A percentile compares a stretch with the other conserved stretches of the same genome.
phyloP scores from a whole-genome alignment of 2,329 filamentous ascomycete genomes.

The Botrytis byssoidea region DNA sequence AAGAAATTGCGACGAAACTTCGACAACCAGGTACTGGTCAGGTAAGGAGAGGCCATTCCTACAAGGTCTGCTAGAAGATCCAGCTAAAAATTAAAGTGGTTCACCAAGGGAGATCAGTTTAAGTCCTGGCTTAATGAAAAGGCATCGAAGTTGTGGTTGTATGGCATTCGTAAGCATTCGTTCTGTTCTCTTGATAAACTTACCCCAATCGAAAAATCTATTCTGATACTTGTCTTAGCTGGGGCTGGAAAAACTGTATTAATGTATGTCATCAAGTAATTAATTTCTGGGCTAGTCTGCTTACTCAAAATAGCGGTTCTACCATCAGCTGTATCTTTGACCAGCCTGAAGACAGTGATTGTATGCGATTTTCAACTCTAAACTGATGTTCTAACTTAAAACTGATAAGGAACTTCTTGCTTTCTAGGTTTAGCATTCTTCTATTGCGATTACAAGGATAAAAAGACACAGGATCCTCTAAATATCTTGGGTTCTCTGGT shows the following conservation, averaged over 20 bases:
- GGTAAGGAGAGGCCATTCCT: background rate
- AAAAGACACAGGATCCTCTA: background rate
- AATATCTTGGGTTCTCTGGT: slow-evolving; percentile 3
- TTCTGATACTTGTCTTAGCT: background rate
- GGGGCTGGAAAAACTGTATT: background rate
- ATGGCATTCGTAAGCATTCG: background rate
- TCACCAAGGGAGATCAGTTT: background rate
- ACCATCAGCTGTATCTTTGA: background rate
- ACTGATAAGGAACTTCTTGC: background rate
- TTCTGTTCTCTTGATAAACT: background rate
- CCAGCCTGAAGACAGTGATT: background rate
- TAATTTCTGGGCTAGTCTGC: background rate
- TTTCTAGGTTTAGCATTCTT: background rate
- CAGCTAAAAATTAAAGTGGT: background rate
- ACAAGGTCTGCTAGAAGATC: background rate
- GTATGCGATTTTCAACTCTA: background rate
- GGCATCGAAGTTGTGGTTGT: background rate
- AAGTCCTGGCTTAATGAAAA: background rate
- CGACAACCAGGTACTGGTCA: background rate
- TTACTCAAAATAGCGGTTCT: background rate
- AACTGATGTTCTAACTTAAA: too few species aligned
- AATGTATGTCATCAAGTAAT: background rate
- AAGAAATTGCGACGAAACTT: background rate
- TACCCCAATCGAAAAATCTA: background rate
- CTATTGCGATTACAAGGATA: slow-evolving; percentile 11